Percentiles rank a stretch among this genome's conserved stretches.
These are phyloP conservation scores for Scenedesmus sp. DNA, from an alignment of 163 green algal species.

Conservation along the genomic window DNA sequence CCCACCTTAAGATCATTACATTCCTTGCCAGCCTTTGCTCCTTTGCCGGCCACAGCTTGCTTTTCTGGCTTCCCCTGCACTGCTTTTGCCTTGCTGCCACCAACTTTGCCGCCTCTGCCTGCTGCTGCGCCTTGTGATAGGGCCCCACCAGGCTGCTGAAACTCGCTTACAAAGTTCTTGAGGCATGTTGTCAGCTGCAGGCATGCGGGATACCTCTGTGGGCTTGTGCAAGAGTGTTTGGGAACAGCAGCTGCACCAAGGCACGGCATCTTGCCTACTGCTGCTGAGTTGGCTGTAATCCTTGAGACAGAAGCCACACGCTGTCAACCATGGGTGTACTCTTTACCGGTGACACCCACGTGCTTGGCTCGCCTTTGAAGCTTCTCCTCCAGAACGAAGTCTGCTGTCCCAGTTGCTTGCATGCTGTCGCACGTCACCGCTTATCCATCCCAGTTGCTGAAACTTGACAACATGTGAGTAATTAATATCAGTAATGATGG, in stretches of 20 bases:
- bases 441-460: background rate
- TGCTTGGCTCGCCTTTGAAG: constrained; percentile 10
- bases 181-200: constrained; percentile 31
- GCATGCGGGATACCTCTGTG: background rate
- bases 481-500: too few species aligned
- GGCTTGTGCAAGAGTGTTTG: background rate
- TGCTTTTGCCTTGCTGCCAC: background rate
- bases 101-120: constrained; percentile 6
- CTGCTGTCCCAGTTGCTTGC: background rate
- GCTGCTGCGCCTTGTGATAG: background rate
- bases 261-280: background rate
- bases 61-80: background rate
- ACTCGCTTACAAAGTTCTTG: background rate
- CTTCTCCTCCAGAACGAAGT: constrained; percentile 10
- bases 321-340: background rate
- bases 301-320: background rate
- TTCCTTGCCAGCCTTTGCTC: background rate
- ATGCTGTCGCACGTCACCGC: background rate
- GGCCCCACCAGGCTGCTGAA: background rate
- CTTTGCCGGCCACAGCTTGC: background rate
- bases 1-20: constrained; percentile 21
- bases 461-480: background rate
- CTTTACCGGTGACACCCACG: background rate
- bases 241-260: background rate
- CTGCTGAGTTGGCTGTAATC: background rate